Conservation (phyloP, 2,329 filamentous ascomycete genomes). For the Ilyonectria robusta region DNA sequence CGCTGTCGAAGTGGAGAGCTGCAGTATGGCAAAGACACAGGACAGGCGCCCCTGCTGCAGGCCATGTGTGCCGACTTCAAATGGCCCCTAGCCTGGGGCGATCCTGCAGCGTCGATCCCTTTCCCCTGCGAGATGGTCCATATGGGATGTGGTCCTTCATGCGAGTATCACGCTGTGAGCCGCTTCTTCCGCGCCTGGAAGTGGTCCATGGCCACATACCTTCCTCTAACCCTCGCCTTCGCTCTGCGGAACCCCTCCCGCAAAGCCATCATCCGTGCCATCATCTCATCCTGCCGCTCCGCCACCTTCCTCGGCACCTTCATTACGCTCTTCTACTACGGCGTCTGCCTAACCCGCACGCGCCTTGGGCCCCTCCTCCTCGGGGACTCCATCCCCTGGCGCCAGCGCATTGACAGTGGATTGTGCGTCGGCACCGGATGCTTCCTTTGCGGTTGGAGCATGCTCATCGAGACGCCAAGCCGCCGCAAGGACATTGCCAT, state of each 20-base stretch:
- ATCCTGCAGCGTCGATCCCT: slow-evolving; percentile 77
- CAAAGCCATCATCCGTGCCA: slow-evolving; percentile 64
- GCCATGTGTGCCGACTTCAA: slow-evolving; percentile 80
- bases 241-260: slow-evolving; percentile 64
- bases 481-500: slow-evolving; percentile 82
- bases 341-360: slow-evolving; percentile 83
- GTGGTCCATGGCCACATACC: slow-evolving; percentile 82
- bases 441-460: slow-evolving; percentile 84
- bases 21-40: slow-evolving; percentile 81
- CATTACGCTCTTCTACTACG: slow-evolving; percentile 86
- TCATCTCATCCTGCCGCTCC: slow-evolving; percentile 76
- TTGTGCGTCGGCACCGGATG: slow-evolving; percentile 82
- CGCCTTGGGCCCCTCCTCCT: slow-evolving; percentile 79
- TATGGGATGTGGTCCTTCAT: slow-evolving; percentile 80
- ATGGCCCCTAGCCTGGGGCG: slow-evolving; percentile 79
- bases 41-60: slow-evolving; percentile 76
- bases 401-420: slow-evolving; percentile 71
- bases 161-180: slow-evolving; percentile 79
- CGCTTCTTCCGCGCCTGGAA: slow-evolving; percentile 79
- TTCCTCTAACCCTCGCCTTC: slow-evolving; percentile 80
- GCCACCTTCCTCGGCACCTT: slow-evolving; percentile 85
- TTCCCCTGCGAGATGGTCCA: slow-evolving; percentile 90
- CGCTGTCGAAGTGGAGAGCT: slow-evolving; percentile 74
- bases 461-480: slow-evolving; percentile 77
- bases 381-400: slow-evolving; percentile 61